Conservation (phyloP, 2,329 filamentous ascomycete genomes). For the Xylariomycetidae sp. region DNA sequence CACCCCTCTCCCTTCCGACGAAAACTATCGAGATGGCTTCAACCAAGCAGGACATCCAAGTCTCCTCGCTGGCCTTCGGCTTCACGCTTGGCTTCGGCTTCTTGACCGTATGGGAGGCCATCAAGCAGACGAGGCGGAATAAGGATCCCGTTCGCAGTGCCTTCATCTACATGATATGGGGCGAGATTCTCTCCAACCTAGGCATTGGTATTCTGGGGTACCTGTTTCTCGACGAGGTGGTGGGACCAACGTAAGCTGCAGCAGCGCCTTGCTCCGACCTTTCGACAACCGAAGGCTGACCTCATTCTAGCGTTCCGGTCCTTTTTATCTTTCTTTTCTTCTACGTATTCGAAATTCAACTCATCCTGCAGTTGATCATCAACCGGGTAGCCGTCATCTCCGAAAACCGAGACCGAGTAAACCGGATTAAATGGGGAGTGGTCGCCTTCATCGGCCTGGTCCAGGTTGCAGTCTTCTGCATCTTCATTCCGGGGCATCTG, state of each 20-base stretch:
- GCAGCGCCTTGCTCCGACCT: too few relatives aligned
- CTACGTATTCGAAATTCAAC: constrained; percentile 42
- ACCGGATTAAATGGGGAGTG: constrained; percentile 40
- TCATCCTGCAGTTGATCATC: constrained; percentile 49
- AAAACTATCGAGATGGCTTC: not conserved
- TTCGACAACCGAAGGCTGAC: too few relatives aligned
- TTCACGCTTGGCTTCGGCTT: constrained; percentile 13
- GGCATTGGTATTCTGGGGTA: constrained; percentile 32
- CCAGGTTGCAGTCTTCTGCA: constrained; percentile 47
- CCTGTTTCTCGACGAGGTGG: constrained; percentile 30
- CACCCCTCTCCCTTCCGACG: too few relatives aligned
- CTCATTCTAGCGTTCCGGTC: constrained; percentile 26
- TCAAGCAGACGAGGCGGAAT: constrained; percentile 11
- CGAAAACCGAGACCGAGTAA: constrained; percentile 31
- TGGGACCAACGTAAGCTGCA: constrained; percentile 25
- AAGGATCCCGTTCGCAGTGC: constrained; percentile 10
- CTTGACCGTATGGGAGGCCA: constrained; percentile 12
- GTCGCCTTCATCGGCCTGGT: constrained; percentile 39
- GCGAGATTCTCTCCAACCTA: constrained; percentile 33
- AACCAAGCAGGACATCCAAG: constrained; percentile 7
- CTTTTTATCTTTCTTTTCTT: constrained; percentile 31
- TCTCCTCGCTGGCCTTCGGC: constrained; percentile 11
- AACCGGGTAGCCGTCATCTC: constrained; percentile 46
- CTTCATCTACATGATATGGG: constrained; percentile 35
- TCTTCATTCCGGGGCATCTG: constrained; percentile 45